Conservation (phyloP, 176 grass and related monocot genomes). For the Oryza officinalis region DNA sequence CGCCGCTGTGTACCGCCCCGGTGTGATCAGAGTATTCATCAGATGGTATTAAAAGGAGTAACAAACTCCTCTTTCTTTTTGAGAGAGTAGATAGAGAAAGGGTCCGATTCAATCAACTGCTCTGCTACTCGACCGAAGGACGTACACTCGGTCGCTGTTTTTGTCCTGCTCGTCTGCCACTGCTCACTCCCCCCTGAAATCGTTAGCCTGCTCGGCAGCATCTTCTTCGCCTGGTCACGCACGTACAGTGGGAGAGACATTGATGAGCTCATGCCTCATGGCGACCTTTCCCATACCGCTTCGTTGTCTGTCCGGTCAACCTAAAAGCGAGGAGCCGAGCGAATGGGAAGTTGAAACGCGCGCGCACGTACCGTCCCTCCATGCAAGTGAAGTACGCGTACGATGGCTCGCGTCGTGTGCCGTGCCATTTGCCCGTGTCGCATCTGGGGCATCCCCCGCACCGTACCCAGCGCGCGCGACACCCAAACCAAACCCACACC, state of each 20-base stretch:
- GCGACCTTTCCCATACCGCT: not conserved
- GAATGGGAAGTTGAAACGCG: not conserved
- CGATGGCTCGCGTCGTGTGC: not conserved
- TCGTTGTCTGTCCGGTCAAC: not conserved
- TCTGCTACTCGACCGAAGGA: not conserved
- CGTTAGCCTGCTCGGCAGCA: not conserved
- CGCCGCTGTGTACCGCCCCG: not conserved
- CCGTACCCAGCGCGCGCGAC: too few relatives aligned
- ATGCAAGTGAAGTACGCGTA: not conserved
- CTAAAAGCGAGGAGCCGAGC: not conserved
- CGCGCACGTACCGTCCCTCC: not conserved
- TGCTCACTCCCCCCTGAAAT: not conserved
- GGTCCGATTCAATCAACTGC: not conserved
- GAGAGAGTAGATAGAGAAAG: not conserved
- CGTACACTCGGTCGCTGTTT: not conserved
- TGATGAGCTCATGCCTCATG: not conserved
- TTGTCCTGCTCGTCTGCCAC: not conserved
- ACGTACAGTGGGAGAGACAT: not conserved
- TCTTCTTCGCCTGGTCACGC: not conserved
- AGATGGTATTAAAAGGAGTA: not conserved
- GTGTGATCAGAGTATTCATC: not conserved
- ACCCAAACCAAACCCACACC: not conserved
- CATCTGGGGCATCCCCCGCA: too few relatives aligned
- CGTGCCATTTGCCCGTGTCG: too few relatives aligned
- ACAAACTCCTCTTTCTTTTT: not conserved